These are phyloP conservation scores for Paramyrothecium sp. DNA, from an alignment of 2,329 filamentous ascomycete species.

Conservation along the genomic window DNA sequence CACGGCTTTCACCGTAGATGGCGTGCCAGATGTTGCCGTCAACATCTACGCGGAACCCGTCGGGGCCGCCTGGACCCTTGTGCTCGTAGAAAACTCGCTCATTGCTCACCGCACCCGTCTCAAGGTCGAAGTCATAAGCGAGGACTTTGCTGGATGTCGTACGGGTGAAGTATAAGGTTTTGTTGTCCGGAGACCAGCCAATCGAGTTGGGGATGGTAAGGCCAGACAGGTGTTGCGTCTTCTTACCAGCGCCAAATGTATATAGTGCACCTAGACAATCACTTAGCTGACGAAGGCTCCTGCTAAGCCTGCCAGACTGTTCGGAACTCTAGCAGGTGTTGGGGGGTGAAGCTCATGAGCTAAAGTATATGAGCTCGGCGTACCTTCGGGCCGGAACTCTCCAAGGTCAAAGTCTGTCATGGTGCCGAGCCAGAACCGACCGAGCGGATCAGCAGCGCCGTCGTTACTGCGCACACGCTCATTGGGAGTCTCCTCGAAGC, in stretches of 20 bases:
- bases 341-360: background rate
- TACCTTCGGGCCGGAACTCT: conserved; percentile 60
- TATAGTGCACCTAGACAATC: conserved; percentile 63
- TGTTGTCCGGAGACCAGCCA: conserved; percentile 72
- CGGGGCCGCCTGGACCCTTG: conserved; percentile 65
- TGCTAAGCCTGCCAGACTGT: background rate
- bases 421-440: conserved; percentile 79
- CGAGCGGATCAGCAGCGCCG: conserved; percentile 75
- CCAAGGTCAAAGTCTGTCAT: conserved; percentile 74
- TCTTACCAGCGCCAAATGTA: conserved; percentile 62
- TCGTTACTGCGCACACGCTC: conserved; percentile 72
- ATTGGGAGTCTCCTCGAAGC: conserved; percentile 42
- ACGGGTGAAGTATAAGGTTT: conserved; percentile 81
- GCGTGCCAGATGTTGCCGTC: conserved; percentile 89
- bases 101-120: conserved; percentile 65
- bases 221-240: conserved; percentile 58
- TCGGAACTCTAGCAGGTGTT: background rate
- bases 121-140: conserved; percentile 69
- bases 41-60: conserved; percentile 81
- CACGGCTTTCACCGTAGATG: conserved; percentile 74
- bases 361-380: conserved; percentile 10
- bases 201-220: conserved; percentile 84
- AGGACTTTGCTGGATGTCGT: conserved; percentile 69
- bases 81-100: conserved; percentile 73
- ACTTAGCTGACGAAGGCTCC: background rate